Base-by-base conservation (phyloP, 495 filamentous ascomycete genomes). In the Echria macrotheca region DNA sequence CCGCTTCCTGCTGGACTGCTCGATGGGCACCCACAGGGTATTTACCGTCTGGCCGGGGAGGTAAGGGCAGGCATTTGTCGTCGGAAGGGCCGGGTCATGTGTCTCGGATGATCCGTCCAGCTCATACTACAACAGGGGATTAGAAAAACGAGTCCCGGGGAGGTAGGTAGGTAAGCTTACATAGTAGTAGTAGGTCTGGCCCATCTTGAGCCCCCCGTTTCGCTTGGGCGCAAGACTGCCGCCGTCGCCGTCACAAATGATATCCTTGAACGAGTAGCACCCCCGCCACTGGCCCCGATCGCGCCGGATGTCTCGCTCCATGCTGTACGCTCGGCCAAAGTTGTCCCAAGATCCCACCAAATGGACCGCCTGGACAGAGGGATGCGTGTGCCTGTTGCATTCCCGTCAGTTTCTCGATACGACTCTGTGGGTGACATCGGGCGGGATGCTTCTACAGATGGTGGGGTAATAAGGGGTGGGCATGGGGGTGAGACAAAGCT, bases 281-380 rank as follows among this genome's bases (percentile, higher is more conserved):
- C 90, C 90, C 49, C 81, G 77, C 90, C 90, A 95, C 57, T 85
- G 79, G 38, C 84, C 80, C 22, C 71, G 70, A 42, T 84, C 85
- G 44, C 81, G 74, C 58, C 83, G 80, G 47, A 61, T 68, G 57
- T 96, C 90, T 55, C 78, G 77, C 58, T 90, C 80, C 83, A 96
- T 89, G 2, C 66, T 74, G 72, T 95, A 90, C 19, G 78, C 65
- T 56, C 74, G 80, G 22, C 74, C 70, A 68, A 96, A 95, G 64
- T 94, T 95, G 67, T 96, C 89, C 90, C 89, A 96, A 47, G 90
- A 95, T 49, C 90, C 90, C 47, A 93, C 72, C 15, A 95, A 74
- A 53, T 88, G 82, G 45, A 95, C 87, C 9, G 83, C 84, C 37
- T 77, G 73, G 42, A 83, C 75, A 35, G 81, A 80, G 44, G 81